Conservation (phyloP, 1,139 yeast genomes). For the Debaryomyces nepalensis region DNA sequence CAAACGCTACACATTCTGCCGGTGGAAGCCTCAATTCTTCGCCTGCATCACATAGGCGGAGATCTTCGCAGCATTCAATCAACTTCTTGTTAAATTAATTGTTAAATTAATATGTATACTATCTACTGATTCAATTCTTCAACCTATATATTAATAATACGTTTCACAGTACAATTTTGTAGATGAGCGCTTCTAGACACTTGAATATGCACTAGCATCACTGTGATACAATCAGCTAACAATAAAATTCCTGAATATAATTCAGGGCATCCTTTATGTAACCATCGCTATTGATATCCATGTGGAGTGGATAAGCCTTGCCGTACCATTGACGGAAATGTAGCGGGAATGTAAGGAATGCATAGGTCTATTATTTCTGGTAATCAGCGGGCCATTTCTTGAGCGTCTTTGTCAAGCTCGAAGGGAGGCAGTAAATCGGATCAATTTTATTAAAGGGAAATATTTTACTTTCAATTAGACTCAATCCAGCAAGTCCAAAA, state of each 20-base stretch:
- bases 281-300: not conserved
- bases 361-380: conserved; percentile 9
- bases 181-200: no score
- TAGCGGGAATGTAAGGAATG: not conserved
- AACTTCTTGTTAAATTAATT: conserved; percentile 22
- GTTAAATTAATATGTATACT: conserved; percentile 9
- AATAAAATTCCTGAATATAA: conserved; percentile 5
- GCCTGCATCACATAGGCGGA: conserved; percentile 20
- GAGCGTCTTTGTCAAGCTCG: conserved; percentile 48
- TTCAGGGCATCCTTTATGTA: conserved; percentile 2
- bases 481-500: conserved; percentile 87
- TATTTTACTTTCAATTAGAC: conserved; percentile 65
- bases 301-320: not conserved
- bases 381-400: conserved; percentile 39
- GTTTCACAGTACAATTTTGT: no score
- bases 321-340: no score
- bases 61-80: conserved; percentile 33
- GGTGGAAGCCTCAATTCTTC: conserved; percentile 1
- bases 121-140: conserved; percentile 6
- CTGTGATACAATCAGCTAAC: no score
- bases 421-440: conserved; percentile 88
- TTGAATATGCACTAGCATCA: no score
- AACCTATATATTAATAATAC: conserved; percentile 1
- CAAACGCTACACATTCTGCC: conserved; percentile 1
- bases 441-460: conserved; percentile 61